Conservation (phyloP, 2,329 filamentous ascomycete species). For the Harringtonia aguacate region DNA sequence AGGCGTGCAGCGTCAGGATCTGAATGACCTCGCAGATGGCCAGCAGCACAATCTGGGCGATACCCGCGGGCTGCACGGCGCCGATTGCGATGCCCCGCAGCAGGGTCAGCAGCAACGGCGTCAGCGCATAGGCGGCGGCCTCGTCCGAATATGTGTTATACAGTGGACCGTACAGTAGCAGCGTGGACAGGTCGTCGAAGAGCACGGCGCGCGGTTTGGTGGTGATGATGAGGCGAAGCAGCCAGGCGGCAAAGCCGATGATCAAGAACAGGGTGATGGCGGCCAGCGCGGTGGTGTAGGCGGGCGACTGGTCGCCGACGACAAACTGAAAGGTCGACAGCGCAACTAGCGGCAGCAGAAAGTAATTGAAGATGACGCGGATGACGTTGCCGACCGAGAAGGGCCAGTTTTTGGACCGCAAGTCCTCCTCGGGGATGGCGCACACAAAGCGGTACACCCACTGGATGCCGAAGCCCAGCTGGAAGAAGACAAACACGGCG, state of each 20-base stretch:
- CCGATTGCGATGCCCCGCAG: slow-evolving; percentile 84
- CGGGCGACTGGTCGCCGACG: slow-evolving; percentile 55
- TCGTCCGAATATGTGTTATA: slow-evolving; percentile 98
- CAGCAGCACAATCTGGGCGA: slow-evolving; percentile 83
- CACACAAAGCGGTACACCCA: slow-evolving; percentile 66
- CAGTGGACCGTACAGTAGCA: slow-evolving; percentile 81
- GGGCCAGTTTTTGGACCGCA: slow-evolving; percentile 83
- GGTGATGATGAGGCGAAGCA: slow-evolving; percentile 68
- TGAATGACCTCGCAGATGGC: slow-evolving; percentile 91
- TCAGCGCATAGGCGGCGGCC: slow-evolving; percentile 78
- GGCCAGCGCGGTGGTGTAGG: slow-evolving; percentile 63
- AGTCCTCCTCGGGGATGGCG: slow-evolving; percentile 69
- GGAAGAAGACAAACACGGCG: slow-evolving; percentile 56
- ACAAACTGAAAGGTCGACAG: slow-evolving; percentile 89
- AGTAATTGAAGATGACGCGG: slow-evolving; percentile 85
- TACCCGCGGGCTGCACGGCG: slow-evolving; percentile 83
- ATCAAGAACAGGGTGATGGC: slow-evolving; percentile 64
- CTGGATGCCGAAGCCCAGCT: slow-evolving; percentile 64
- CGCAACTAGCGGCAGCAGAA: slow-evolving; percentile 76
- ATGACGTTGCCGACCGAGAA: slow-evolving; percentile 73
- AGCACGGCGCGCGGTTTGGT: slow-evolving; percentile 77
- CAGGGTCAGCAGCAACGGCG: slow-evolving; percentile 76
- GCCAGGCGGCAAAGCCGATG: slow-evolving; percentile 64
- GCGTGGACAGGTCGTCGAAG: slow-evolving; percentile 85
- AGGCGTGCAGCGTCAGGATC: slow-evolving; percentile 76